Conservation (phyloP, 2,329 filamentous ascomycete genomes). For the Cadophora gregata region DNA sequence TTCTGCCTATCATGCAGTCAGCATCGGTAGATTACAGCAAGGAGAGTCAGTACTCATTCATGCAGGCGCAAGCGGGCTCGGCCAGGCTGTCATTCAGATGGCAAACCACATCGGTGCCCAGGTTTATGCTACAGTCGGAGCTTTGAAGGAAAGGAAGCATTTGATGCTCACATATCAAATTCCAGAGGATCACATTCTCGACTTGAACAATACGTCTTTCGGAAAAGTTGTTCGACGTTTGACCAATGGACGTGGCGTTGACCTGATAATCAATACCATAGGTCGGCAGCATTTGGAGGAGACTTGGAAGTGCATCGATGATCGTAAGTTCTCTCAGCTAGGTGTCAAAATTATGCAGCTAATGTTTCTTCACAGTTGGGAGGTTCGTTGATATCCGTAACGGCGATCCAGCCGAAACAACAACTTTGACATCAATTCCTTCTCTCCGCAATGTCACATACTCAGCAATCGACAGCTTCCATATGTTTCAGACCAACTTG, state of each 20-base stretch:
- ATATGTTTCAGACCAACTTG: conserved; percentile 13
- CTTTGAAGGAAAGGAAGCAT: conserved; percentile 10
- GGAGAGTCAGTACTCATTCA: conserved; percentile 23
- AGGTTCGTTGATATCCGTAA: conserved; percentile 15
- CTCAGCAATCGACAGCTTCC: conserved; percentile 9
- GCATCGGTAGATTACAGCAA: conserved; percentile 6
- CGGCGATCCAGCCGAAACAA: not conserved
- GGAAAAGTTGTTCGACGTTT: conserved; percentile 2
- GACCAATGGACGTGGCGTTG: conserved; percentile 12
- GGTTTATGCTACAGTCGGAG: conserved; percentile 8
- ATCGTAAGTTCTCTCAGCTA: conserved; percentile 10
- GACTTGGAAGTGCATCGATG: conserved; percentile 14
- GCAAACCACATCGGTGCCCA: conserved; percentile 14
- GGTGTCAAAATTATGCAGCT: not conserved
- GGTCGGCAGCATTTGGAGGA: conserved; percentile 13
- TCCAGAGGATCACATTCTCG: conserved; percentile 13
- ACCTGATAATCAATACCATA: conserved; percentile 17
- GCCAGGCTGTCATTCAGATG: conserved; percentile 19
- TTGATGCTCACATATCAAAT: conserved; percentile 13
- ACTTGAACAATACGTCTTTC: not conserved
- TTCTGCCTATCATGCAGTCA: conserved; percentile 12
- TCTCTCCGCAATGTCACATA: conserved; percentile 18
- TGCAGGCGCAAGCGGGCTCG: conserved; percentile 15
- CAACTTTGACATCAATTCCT: not conserved
- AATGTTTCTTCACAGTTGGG: conserved; percentile 5